Percentiles rank a stretch among this genome's conserved stretches.
Evolutionary conservation across 192 early-diverging fungal genomes (phyloP).

Genomic region (Coemansia sp.): DNA sequence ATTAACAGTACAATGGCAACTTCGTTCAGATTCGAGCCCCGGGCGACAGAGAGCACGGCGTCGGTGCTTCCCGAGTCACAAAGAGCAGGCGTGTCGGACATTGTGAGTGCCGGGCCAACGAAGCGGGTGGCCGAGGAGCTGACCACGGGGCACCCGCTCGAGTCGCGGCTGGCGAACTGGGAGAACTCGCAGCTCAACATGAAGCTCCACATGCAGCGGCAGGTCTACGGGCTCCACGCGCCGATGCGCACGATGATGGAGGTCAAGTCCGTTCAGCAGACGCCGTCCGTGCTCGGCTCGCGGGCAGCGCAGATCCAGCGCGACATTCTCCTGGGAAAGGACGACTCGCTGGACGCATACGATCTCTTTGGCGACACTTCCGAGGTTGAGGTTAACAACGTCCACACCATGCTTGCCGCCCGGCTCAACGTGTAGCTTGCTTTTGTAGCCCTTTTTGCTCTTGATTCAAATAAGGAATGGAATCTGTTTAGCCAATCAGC

Average conservation of each 20-base stretch:
- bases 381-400: conserved; percentile 10
- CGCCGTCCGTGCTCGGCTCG: conserved; percentile 18
- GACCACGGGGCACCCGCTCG: conserved; percentile 70
- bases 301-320: conserved; percentile 54
- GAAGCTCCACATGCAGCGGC: conserved; percentile 77
- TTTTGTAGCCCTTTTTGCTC: no score
- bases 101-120: conserved; percentile 27
- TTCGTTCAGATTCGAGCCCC: conserved; percentile 36
- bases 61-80: conserved; percentile 28
- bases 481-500: no score
- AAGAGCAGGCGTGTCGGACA: conserved; percentile 17
- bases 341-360: conserved; percentile 85
- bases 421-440: conserved; percentile 17
- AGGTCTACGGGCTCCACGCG: conserved; percentile 84
- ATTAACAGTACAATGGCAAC: conserved; percentile 26
- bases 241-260: conserved; percentile 95
- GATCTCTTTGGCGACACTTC: conserved; percentile 75
- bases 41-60: conserved; percentile 5
- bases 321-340: conserved; percentile 86
- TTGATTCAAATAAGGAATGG: background rate
- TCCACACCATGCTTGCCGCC: conserved; percentile 29
- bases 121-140: conserved; percentile 24
- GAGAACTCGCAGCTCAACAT: conserved; percentile 77
- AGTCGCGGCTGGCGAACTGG: conserved; percentile 75
- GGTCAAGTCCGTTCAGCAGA: conserved; percentile 54